phyloP scores from a whole-genome alignment of 2,329 filamentous ascomycete species.

The Diaporthe sp. region DNA sequence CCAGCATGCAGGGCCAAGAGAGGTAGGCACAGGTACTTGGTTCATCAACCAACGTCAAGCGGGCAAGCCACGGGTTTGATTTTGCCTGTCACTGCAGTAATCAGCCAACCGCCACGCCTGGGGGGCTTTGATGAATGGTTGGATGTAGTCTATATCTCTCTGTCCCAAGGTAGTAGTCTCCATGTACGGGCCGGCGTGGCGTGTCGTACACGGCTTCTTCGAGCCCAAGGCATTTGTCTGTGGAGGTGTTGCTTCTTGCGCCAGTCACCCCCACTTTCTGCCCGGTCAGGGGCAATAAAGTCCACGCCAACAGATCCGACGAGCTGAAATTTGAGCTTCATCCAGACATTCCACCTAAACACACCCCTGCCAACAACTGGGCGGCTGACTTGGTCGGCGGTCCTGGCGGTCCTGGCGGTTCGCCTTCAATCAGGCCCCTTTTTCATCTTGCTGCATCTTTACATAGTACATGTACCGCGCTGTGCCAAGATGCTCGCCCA shows the following conservation, averaged over 20 bases:
- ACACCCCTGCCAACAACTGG: constrained; percentile 23
- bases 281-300: constrained; percentile 25
- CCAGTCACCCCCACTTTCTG: constrained; percentile 20
- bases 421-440: background rate
- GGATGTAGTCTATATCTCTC: background rate
- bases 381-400: constrained; percentile 10
- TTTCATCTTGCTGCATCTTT: constrained; percentile 1
- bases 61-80: background rate
- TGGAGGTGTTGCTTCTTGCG: background rate
- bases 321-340: constrained; percentile 32
- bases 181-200: background rate
- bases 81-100: background rate
- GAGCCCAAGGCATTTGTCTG: constrained; percentile 6
- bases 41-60: background rate
- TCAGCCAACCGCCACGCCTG: background rate
- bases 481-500: background rate
- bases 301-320: constrained; percentile 21
- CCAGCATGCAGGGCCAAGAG: constrained; percentile 32
- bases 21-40: background rate
- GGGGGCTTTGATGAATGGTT: background rate
- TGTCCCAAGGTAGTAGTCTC: background rate
- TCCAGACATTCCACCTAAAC: constrained; percentile 13
- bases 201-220: background rate
- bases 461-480: background rate
- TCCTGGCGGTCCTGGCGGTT: constrained; percentile 2